These are phyloP conservation scores for Fusarium sp. DNA, from an alignment of 2,329 filamentous ascomycete genomes.

Conservation along the genomic window DNA sequence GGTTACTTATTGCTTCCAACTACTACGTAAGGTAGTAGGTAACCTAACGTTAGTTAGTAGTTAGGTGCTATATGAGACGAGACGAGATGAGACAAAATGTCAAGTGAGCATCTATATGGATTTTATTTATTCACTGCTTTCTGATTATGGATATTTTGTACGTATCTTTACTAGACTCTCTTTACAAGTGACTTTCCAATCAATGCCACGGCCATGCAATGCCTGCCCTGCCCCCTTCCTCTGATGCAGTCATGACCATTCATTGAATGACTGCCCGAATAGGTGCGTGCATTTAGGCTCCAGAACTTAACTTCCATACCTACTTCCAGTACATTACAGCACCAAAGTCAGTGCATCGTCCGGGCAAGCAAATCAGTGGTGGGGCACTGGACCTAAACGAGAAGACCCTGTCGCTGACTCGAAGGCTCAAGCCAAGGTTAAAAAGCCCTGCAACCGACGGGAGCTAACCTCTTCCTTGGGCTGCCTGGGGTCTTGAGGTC, in stretches of 20 bases:
- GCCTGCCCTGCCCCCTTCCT: background rate
- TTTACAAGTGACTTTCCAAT: too few relatives aligned
- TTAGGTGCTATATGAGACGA: too few relatives aligned
- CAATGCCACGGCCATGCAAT: background rate
- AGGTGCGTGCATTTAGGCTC: background rate
- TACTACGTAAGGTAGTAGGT: too few relatives aligned
- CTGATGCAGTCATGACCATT: too few relatives aligned
- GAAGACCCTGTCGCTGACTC: conserved; percentile 21
- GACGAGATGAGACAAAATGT: too few relatives aligned
- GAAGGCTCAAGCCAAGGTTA: background rate
- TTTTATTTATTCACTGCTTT: background rate
- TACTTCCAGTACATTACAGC: background rate
- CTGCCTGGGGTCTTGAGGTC: conserved; percentile 4
- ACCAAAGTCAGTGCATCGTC: conserved; percentile 8
- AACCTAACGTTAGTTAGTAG: conserved; percentile 1
- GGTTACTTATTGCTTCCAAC: background rate
- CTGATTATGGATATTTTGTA: background rate
- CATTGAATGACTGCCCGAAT: background rate
- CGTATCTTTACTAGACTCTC: background rate
- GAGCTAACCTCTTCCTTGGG: background rate
- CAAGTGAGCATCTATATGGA: background rate
- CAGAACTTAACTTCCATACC: background rate
- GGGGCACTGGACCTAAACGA: background rate
- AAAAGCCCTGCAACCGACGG: conserved; percentile 2
- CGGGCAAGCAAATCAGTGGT: conserved; percentile 5